Evolutionary conservation across 2,329 filamentous ascomycete species (phyloP).

Genomic region (Fonsecaea erecta): DNA sequence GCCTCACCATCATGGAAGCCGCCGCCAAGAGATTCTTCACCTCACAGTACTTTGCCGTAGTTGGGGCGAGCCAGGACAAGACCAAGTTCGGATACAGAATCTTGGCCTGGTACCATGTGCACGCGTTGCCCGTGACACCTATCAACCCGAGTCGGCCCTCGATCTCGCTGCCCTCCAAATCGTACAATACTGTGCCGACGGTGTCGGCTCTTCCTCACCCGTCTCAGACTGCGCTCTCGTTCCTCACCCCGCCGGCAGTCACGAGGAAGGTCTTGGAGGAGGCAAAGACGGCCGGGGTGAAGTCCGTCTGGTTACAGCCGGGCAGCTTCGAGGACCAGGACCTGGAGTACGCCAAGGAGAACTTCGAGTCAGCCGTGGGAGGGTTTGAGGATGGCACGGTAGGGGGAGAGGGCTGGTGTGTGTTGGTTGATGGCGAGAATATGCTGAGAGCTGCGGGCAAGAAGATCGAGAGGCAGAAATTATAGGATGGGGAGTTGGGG

Average conservation of each 20-base stretch:
- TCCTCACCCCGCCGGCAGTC: constrained; percentile 83
- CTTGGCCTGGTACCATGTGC: constrained; percentile 83
- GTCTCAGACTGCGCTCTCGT: constrained; percentile 72
- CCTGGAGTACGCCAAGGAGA: constrained; percentile 67
- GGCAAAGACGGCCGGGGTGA: constrained; percentile 73
- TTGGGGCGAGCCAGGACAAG: constrained; percentile 83
- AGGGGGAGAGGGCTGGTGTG: constrained; percentile 81
- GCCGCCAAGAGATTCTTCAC: constrained; percentile 80
- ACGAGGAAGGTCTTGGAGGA: constrained; percentile 76
- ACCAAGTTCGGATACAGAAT: constrained; percentile 80
- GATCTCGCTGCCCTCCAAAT: constrained; percentile 65
- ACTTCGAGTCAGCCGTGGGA: constrained; percentile 72
- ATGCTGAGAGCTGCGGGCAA: constrained; percentile 62
- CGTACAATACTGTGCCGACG: constrained; percentile 68
- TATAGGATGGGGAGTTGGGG: constrained; percentile 37
- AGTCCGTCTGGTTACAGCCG: constrained; percentile 86
- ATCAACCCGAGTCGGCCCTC: constrained; percentile 74
- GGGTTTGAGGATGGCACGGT: constrained; percentile 61
- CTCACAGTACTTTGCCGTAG: constrained; percentile 80
- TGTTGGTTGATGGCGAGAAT: constrained; percentile 79
- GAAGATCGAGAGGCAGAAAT: constrained; percentile 49
- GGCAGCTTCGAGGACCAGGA: constrained; percentile 82
- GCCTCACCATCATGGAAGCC: constrained; percentile 60
- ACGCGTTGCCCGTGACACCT: constrained; percentile 76
- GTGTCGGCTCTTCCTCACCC: constrained; percentile 70